phyloP scores from a whole-genome alignment of 2,329 filamentous ascomycete genomes.

The Sclerotinia nivalis region DNA sequence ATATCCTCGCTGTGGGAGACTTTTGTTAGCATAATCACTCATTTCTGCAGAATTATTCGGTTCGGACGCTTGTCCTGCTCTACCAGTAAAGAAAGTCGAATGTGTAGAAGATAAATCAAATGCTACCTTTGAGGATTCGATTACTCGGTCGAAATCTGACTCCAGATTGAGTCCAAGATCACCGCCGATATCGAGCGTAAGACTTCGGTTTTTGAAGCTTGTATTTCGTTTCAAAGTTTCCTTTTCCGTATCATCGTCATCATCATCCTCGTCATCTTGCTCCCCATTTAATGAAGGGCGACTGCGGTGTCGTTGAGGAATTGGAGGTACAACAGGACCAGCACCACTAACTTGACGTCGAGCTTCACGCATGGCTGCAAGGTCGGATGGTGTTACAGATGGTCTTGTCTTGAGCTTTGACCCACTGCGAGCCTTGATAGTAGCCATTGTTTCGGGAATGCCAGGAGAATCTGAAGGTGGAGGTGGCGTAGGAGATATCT shows the following conservation, averaged over 20 bases:
- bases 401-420: constrained; percentile 86
- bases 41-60: constrained; percentile 19
- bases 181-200: constrained; percentile 71
- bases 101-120: constrained; percentile 44
- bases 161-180: constrained; percentile 86
- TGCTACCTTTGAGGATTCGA: constrained; percentile 94
- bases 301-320: constrained; percentile 61
- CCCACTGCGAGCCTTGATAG: constrained; percentile 79
- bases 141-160: constrained; percentile 90
- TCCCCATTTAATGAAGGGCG: constrained; percentile 54
- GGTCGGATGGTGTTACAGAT: constrained; percentile 83
- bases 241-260: constrained; percentile 36
- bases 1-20: constrained; percentile 81
- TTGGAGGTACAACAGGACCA: constrained; percentile 58
- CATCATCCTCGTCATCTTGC: constrained; percentile 33
- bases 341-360: constrained; percentile 83
- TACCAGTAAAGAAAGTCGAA: constrained; percentile 28
- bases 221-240: constrained; percentile 54
- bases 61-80: constrained; percentile 51
- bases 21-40: constrained; percentile 60
- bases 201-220: constrained; percentile 78
- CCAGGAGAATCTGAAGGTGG: constrained; percentile 51
- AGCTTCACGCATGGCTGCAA: constrained; percentile 80
- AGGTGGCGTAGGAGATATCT: constrained; percentile 27
- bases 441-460: constrained; percentile 80